A percentile compares a stretch with the other conserved stretches of the same genome.
Conservation (phyloP, 192 early-diverging fungal species). For the Spinellus fusiger region DNA sequence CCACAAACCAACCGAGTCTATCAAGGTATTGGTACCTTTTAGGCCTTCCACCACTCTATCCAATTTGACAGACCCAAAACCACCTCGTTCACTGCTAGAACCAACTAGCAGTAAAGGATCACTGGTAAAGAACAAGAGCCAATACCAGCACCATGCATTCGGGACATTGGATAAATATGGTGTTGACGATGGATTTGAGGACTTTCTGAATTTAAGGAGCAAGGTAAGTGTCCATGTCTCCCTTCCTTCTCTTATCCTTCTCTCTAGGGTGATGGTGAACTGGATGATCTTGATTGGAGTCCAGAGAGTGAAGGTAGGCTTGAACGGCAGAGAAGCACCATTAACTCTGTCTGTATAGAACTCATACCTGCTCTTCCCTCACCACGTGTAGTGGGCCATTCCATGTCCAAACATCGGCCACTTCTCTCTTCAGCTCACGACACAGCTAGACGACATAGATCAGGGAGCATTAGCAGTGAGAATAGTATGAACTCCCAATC, state of each 20-base stretch:
- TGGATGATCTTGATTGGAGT: not conserved
- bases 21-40: not conserved
- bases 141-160: not conserved
- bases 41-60: not conserved
- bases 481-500: slow-evolving; percentile 11
- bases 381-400: no score
- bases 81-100: not conserved
- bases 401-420: not conserved
- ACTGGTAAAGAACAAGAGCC: no score
- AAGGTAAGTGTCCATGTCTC: not conserved
- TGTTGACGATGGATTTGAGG: not conserved
- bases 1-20: not conserved
- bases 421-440: not conserved
- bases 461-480: slow-evolving; percentile 13
- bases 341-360: no score
- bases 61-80: no score
- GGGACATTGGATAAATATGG: no score
- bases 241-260: not conserved
- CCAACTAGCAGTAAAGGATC: not conserved
- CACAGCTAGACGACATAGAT: not conserved
- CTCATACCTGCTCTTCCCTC: no score
- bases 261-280: not conserved
- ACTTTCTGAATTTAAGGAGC: not conserved
- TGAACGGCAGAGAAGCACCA: no score
- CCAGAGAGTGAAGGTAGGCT: not conserved